phyloP scores from a whole-genome alignment of 257 asterid genomes.

The Scutellaria galericulata region DNA sequence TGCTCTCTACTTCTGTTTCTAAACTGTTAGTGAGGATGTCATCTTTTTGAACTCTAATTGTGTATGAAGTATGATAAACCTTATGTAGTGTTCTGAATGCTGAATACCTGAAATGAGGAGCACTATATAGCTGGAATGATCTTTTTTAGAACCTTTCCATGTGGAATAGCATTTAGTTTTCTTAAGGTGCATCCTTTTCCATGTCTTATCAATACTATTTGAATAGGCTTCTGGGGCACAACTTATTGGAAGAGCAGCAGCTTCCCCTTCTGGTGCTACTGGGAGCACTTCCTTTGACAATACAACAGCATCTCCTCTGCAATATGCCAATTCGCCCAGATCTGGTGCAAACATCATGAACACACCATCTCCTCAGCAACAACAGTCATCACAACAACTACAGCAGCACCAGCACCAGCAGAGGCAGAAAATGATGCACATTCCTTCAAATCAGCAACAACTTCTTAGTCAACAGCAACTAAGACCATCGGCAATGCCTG shows the following conservation, averaged over 20 bases:
- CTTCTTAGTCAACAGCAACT: slow-evolving; percentile 81
- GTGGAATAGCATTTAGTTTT: slow-evolving; percentile 14
- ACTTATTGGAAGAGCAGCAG: slow-evolving; percentile 79
- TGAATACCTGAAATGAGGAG: slow-evolving; percentile 10
- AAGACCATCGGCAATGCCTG: slow-evolving; percentile 81
- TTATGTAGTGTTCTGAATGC: slow-evolving; percentile 21
- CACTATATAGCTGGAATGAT: slow-evolving; percentile 3
- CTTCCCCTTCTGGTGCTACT: slow-evolving; percentile 81
- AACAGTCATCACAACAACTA: slow-evolving; percentile 61
- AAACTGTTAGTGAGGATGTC: slow-evolving; percentile 10
- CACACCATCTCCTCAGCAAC: slow-evolving; percentile 98
- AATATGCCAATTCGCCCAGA: slow-evolving; percentile 91
- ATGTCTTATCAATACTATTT: slow-evolving; percentile 33
- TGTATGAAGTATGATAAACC: neutral
- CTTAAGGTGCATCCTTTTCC: slow-evolving; percentile 24
- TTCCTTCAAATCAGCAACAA: slow-evolving; percentile 80
- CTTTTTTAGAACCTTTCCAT: slow-evolving; percentile 19
- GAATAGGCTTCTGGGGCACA: slow-evolving; percentile 78
- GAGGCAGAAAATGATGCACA: slow-evolving; percentile 91
- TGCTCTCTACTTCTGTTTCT: neutral
- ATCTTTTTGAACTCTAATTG: slow-evolving; percentile 13
- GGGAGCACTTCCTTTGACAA: slow-evolving; percentile 74
- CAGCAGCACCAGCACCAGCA: slow-evolving; percentile 63
- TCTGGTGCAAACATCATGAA: slow-evolving; percentile 89
- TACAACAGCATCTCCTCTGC: slow-evolving; percentile 83